These are phyloP conservation scores for Geotrichum klebahnii DNA, from an alignment of 1,139 yeast species.

Conservation along the genomic window DNA sequence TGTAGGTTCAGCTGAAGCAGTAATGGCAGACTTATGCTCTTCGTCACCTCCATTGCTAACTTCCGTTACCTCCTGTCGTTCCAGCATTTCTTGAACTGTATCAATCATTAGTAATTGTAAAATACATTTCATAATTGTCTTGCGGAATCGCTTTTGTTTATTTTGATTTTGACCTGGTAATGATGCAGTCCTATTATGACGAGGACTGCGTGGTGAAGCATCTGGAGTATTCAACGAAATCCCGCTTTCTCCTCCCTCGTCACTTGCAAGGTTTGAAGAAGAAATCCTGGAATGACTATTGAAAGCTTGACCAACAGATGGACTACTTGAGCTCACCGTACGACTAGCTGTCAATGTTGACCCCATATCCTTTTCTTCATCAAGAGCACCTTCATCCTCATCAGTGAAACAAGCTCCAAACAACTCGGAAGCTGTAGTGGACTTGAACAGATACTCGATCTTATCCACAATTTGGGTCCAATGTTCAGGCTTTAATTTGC, in stretches of 20 bases:
- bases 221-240: not conserved
- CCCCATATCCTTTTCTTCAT: slow-evolving; percentile 27
- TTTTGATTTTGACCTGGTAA: slow-evolving; percentile 14
- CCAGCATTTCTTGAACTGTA: slow-evolving; percentile 72
- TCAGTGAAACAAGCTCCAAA: slow-evolving; percentile 44
- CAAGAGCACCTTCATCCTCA: slow-evolving; percentile 26
- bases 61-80: slow-evolving; percentile 46
- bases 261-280: not conserved
- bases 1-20: not conserved
- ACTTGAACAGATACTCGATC: slow-evolving; percentile 63
- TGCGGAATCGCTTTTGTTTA: slow-evolving; percentile 49
- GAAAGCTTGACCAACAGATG: not conserved
- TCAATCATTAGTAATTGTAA: slow-evolving; percentile 86
- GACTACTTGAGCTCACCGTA: slow-evolving; percentile 10
- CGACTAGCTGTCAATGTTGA: slow-evolving; percentile 19
- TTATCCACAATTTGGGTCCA: slow-evolving; percentile 72
- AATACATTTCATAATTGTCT: slow-evolving; percentile 88
- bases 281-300: not conserved
- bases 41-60: slow-evolving; percentile 2
- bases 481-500: slow-evolving; percentile 58
- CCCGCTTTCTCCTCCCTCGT: not conserved
- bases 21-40: not conserved
- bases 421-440: slow-evolving; percentile 82
- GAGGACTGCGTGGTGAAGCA: not conserved
- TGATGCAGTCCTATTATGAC: slow-evolving; percentile 10